Percentiles rank a stretch among this genome's conserved stretches.
phyloP scores from a whole-genome alignment of 1,139 yeast species.

The Yamadazyma spencermartinsiae region DNA sequence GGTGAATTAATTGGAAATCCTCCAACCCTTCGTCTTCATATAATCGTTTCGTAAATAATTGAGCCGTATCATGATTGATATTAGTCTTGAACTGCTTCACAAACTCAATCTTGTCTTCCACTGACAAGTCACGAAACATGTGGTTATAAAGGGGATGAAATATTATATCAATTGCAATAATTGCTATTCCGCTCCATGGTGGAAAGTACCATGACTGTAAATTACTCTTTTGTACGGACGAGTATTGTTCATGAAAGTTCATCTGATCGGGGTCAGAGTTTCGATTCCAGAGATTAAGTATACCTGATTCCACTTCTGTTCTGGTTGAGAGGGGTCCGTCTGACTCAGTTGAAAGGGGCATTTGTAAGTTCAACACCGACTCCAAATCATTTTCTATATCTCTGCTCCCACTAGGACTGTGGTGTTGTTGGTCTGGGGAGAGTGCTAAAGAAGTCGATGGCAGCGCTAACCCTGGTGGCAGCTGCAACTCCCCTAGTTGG shows the following conservation, averaged over 20 bases:
- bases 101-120: background rate
- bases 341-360: too few relatives aligned
- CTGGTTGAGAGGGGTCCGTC: too few relatives aligned
- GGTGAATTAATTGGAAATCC: background rate
- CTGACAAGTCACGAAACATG: background rate
- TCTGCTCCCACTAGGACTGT: too few relatives aligned
- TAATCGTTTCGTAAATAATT: background rate
- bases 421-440: too few relatives aligned
- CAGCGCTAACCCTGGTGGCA: too few relatives aligned
- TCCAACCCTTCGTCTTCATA: slow-evolving; percentile 1
- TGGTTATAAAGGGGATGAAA: background rate
- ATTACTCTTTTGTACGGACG: background rate
- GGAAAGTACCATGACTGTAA: background rate
- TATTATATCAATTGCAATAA: background rate
- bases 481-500: too few relatives aligned
- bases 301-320: too few relatives aligned
- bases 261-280: background rate
- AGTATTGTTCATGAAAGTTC: background rate
- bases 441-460: too few relatives aligned
- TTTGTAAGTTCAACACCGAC: too few relatives aligned
- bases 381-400: too few relatives aligned
- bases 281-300: too few relatives aligned
- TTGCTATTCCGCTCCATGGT: background rate
- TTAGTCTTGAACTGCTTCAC: background rate
- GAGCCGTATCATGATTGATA: background rate